Evolutionary conservation across 1,284 basidiomycete species (phyloP).

Genomic region (Boletus semigastroideus): DNA sequence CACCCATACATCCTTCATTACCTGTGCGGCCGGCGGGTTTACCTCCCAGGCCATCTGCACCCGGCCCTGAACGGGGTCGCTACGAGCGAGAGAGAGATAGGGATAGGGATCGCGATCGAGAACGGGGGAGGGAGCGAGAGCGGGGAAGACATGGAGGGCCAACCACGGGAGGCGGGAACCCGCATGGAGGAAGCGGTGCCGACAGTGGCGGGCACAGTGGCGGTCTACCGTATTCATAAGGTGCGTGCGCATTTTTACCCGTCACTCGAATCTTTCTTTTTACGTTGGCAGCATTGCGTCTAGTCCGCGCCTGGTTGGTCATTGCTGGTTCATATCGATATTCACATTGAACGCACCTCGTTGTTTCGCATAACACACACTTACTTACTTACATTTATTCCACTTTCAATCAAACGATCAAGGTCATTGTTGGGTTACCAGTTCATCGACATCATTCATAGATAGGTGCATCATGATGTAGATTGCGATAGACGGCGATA

Average conservation of each 20-base stretch:
- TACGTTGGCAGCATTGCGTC: neutral
- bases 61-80: slow-evolving; percentile 17
- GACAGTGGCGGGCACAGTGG: slow-evolving; percentile 20
- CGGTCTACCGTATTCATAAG: slow-evolving; percentile 26
- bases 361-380: slow-evolving; percentile 18
- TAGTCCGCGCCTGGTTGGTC: neutral
- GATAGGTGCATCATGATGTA: slow-evolving; percentile 5
- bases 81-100: slow-evolving; percentile 20
- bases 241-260: neutral
- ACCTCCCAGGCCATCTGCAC: slow-evolving; percentile 20
- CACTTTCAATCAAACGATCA: slow-evolving; percentile 16
- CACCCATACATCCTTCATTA: slow-evolving; percentile 20
- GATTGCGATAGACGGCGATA: slow-evolving; percentile 9
- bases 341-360: slow-evolving; percentile 9
- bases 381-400: slow-evolving; percentile 23
- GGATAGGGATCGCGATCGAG: slow-evolving; percentile 9
- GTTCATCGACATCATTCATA: slow-evolving; percentile 6
- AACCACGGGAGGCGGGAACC: slow-evolving; percentile 2
- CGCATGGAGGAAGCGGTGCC: slow-evolving; percentile 8
- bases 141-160: slow-evolving; percentile 13
- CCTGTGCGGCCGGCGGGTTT: slow-evolving; percentile 20
- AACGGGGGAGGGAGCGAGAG: slow-evolving; percentile 18
- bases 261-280: neutral
- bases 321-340: neutral
- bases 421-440: slow-evolving; percentile 20